Evolutionary conservation across 2,329 filamentous ascomycete species (phyloP).

Genomic region (Emericellopsis atlantica): DNA sequence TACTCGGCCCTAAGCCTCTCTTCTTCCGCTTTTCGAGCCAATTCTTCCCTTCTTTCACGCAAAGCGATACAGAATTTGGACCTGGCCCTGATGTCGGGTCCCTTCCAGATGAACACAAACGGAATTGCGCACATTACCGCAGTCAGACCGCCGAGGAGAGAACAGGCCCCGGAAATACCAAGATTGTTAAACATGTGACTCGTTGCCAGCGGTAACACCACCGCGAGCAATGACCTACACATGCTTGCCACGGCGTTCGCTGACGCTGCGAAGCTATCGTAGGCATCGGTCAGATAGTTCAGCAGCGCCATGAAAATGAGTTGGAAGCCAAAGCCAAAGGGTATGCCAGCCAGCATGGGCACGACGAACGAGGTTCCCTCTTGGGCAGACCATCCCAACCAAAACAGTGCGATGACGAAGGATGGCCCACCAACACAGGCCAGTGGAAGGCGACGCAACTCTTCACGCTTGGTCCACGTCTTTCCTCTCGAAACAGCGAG

Average conservation of each 20-base stretch:
- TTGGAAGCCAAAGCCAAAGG: slow-evolving; percentile 49
- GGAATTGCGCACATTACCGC: slow-evolving; percentile 36
- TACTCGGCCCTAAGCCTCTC: slow-evolving; percentile 15
- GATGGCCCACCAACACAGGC: slow-evolving; percentile 59
- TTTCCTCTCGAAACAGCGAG: slow-evolving; percentile 34
- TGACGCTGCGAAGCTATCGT: slow-evolving; percentile 53
- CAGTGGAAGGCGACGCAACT: slow-evolving; percentile 59
- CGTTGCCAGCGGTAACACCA: slow-evolving; percentile 48
- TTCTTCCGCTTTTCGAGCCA: slow-evolving; percentile 25
- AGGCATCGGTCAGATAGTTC: slow-evolving; percentile 56
- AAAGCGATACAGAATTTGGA: slow-evolving; percentile 52
- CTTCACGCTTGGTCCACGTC: slow-evolving; percentile 47
- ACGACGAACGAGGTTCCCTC: slow-evolving; percentile 34
- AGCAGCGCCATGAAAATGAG: slow-evolving; percentile 52
- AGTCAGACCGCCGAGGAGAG: slow-evolving; percentile 36
- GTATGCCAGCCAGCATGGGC: slow-evolving; percentile 46
- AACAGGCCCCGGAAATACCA: slow-evolving; percentile 35
- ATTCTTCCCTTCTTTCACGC: slow-evolving; percentile 33
- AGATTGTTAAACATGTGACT: slow-evolving; percentile 33
- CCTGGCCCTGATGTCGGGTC: slow-evolving; percentile 38
- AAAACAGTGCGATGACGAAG: slow-evolving; percentile 42
- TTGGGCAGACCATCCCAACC: slow-evolving; percentile 47
- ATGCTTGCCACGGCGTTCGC: slow-evolving; percentile 77
- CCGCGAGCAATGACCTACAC: slow-evolving; percentile 88
- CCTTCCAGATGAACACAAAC: slow-evolving; percentile 41